phyloP scores from a whole-genome alignment of 352 stramenopile species.

The Globisporangium alternatum region DNA sequence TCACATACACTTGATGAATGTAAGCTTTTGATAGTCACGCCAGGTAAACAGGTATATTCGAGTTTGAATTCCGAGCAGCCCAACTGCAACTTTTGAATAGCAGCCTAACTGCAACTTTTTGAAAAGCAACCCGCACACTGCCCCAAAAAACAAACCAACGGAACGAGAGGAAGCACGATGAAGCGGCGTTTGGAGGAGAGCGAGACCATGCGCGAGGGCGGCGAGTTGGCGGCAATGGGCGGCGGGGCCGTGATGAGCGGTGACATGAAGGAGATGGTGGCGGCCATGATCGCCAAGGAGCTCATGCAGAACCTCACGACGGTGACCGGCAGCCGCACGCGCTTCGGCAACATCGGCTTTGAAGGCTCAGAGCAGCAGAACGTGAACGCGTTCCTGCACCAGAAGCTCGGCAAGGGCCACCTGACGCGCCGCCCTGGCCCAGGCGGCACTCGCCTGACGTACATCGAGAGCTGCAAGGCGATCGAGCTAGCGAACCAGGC shows the following conservation, averaged over 20 bases:
- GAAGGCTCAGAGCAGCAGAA: constrained; percentile 38
- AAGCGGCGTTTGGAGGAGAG: constrained; percentile 36
- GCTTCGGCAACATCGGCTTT: constrained; percentile 71
- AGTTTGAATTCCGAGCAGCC: neutral
- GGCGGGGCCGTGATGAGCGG: constrained; percentile 10
- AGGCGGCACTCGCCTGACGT: constrained; percentile 72
- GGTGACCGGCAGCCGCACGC: neutral
- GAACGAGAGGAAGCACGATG: constrained; percentile 21
- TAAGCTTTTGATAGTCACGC: neutral
- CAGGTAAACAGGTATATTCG: neutral
- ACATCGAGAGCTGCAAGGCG: constrained; percentile 88
- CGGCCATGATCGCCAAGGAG: constrained; percentile 36
- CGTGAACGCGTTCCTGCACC: constrained; percentile 71
- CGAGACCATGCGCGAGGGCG: constrained; percentile 17
- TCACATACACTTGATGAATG: neutral
- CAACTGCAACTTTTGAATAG: constrained; percentile 9
- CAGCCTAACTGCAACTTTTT: constrained; percentile 6
- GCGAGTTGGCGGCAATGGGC: neutral
- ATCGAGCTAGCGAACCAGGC: constrained; percentile 86
- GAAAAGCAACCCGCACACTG: neutral
- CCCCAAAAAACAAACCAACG: neutral
- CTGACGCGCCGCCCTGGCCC: constrained; percentile 63
- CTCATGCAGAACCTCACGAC: constrained; percentile 17
- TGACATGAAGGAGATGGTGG: constrained; percentile 43
- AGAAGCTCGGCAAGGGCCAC: constrained; percentile 82